Evolutionary conservation across 2,329 filamentous ascomycete species (phyloP), one percentile per base, ranked within the genome.

Genomic region (Eurotiales sp.): DNA sequence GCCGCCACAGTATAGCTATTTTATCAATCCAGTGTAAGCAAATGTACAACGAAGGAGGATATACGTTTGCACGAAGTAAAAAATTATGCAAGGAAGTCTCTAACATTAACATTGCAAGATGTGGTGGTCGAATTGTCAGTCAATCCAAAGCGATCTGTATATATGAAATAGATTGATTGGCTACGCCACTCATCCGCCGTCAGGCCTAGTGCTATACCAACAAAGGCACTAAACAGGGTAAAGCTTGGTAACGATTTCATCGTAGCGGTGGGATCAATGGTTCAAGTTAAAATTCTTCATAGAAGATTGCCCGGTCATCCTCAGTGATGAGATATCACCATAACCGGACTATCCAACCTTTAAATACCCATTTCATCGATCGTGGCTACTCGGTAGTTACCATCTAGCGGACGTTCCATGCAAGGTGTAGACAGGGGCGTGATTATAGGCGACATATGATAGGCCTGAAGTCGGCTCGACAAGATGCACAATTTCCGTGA

Each of bases 121-220:
- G 66, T 62, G n/a, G 63, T 64, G 3, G 63, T 69, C 11, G 65
- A 69, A 17, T 61, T 59, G 58, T 74, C 69, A 1, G 69, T 69
- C 15, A 67, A 62, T 4, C 64, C 70, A 54, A 74, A 74, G 8
- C 72, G 67, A 61, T 75, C 73, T 2, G 72, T 76, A 30, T 75
- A 55, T 47, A 75, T 58, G 53, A 74, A 73, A 49, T 75, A 75
- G 47, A 76, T 72, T 2, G 72, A 74, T 51, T 70, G 72, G n/a
- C 61, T 61, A 19, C 68, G 66, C 73, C 72, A 75, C 53, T 70
- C 54, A n/a, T 22, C 29, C 6, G 46, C 37, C n/a, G 37, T 32
- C n/a, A 50, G 41, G 19, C 37, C 46, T 6, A 50, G 39, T 41
- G 46, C 19, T 22, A 43, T 22, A 12, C 37, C 39, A 1, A 39